A percentile compares a stretch with the other conserved stretches of the same genome.
phyloP scores from a whole-genome alignment of 805 yeast species.

The Myxozyma neotropica region DNA sequence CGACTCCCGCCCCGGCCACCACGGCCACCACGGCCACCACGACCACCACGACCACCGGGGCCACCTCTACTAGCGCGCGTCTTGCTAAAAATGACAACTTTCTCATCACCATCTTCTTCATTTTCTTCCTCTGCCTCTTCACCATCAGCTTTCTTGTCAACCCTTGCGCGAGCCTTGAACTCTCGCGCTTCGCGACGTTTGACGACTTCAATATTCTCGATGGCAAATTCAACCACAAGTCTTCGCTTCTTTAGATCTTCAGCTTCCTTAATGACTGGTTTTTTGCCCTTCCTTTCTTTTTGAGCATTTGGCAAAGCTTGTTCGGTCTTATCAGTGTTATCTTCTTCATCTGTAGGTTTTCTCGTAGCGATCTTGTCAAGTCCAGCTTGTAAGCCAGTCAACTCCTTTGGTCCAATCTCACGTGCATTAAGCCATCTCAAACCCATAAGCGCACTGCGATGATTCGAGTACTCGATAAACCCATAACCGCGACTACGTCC shows the following conservation, averaged over 20 bases:
- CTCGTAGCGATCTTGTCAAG: constrained; percentile 45
- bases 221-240: constrained; percentile 90
- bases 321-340: constrained; percentile 39
- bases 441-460: constrained; percentile 91
- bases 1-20: constrained; percentile 2
- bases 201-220: constrained; percentile 92
- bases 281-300: constrained; percentile 1
- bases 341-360: constrained; percentile 37
- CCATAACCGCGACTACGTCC: constrained; percentile 98
- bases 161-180: not conserved
- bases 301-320: constrained; percentile 30
- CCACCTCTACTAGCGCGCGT: not conserved
- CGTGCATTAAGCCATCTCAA: constrained; percentile 96
- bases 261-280: constrained; percentile 20
- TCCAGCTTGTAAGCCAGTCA: constrained; percentile 44
- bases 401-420: constrained; percentile 52
- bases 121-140: not conserved
- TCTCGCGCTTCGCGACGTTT: constrained; percentile 77
- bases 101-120: constrained; percentile 7
- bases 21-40: not conserved
- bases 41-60: not conserved
- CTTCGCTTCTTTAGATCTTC: constrained; percentile 60
- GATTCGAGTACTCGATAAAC: constrained; percentile 89
- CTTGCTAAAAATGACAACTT: not conserved
- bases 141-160: not conserved